phyloP scores from a whole-genome alignment of 2,329 filamentous ascomycete species.

The Claviceps paspali region DNA sequence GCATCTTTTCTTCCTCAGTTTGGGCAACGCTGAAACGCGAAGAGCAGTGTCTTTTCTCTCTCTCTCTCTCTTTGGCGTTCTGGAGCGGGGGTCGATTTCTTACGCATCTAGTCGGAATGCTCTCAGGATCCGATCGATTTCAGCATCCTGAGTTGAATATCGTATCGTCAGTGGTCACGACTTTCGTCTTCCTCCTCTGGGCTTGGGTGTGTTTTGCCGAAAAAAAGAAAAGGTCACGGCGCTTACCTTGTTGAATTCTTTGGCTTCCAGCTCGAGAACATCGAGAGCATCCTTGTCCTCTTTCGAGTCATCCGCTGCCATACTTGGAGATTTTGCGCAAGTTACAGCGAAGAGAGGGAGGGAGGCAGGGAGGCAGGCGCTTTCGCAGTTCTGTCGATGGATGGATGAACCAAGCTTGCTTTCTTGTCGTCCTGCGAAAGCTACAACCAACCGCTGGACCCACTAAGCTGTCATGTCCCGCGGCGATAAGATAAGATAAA shows the following conservation, averaged over 20 bases:
- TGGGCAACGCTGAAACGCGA: no score
- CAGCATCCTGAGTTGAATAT: constrained; percentile 59
- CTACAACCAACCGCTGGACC: not conserved
- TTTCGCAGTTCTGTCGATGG: no score
- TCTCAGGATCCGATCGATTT: constrained; percentile 86
- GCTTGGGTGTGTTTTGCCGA: not conserved
- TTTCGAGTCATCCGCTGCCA: constrained; percentile 23
- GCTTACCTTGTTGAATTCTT: constrained; percentile 75
- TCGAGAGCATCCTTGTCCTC: constrained; percentile 65
- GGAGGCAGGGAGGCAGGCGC: no score
- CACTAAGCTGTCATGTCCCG: no score
- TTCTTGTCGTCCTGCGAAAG: not conserved
- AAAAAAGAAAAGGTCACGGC: not conserved
- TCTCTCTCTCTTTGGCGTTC: not conserved
- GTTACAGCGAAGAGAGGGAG: no score
- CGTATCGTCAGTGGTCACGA: constrained; percentile 8
- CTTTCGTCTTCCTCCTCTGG: not conserved
- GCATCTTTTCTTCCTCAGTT: not conserved
- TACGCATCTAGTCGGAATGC: constrained; percentile 63
- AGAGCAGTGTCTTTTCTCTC: no score
- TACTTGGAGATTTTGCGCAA: constrained; percentile 10
- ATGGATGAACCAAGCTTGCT: not conserved
- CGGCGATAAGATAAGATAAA: constrained; percentile 23
- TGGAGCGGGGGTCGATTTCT: not conserved
- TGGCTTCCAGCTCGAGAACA: constrained; percentile 67